Conservation (phyloP, 805 yeast species). For the Lachancea meyersii region DNA sequence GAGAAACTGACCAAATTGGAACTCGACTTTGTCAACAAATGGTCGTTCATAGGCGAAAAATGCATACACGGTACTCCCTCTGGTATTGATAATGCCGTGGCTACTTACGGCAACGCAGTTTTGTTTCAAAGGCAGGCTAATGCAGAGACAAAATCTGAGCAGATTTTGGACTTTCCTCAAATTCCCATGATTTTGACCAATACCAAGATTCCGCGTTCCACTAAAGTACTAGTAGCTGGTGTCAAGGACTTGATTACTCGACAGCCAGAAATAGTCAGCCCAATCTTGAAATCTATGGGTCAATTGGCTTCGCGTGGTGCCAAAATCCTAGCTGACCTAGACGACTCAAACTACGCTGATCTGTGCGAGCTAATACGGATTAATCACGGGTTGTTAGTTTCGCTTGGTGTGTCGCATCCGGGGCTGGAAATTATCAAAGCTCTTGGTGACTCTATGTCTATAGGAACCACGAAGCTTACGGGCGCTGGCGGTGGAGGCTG, state of each 20-base stretch:
- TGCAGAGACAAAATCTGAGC: conserved; percentile 24
- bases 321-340: conserved; percentile 38
- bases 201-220: conserved; percentile 80
- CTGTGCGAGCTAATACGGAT: conserved; percentile 62
- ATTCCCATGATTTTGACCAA: conserved; percentile 72
- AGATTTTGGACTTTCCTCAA: conserved; percentile 51
- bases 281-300: conserved; percentile 72
- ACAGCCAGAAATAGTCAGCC: conserved; percentile 48
- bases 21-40: conserved; percentile 61
- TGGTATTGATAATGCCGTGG: conserved; percentile 95
- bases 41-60: conserved; percentile 92
- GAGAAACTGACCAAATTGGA: conserved; percentile 39
- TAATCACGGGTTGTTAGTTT: conserved; percentile 80
- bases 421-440: conserved; percentile 69
- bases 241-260: conserved; percentile 53
- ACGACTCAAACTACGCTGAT: conserved; percentile 26
- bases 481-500: conserved; percentile 99
- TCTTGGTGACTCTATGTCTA: conserved; percentile 50
- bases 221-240: conserved; percentile 73
- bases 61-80: conserved; percentile 96
- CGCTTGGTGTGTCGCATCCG: conserved; percentile 91
- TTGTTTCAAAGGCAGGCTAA: conserved; percentile 58
- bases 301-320: conserved; percentile 62
- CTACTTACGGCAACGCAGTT: conserved; percentile 94
- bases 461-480: conserved; percentile 90